These are phyloP conservation scores for Coniochaeta sp. DNA, from an alignment of 2,329 filamentous ascomycete genomes.

Conservation along the genomic window DNA sequence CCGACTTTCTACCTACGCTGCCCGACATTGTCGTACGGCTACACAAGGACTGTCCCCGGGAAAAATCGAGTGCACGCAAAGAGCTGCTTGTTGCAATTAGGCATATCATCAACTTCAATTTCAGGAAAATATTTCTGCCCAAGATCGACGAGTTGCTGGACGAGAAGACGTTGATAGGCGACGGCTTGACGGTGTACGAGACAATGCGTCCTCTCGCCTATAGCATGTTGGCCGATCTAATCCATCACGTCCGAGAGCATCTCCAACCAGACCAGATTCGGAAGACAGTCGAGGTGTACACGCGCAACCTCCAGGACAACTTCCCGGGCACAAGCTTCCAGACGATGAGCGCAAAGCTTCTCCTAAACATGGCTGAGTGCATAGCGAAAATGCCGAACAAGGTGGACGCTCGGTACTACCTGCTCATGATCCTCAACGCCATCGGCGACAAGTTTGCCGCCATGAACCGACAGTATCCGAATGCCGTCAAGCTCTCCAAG, in stretches of 20 bases:
- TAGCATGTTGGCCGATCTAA: constrained; percentile 96
- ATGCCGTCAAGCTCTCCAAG: constrained; percentile 87
- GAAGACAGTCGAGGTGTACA: constrained; percentile 95
- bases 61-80: constrained; percentile 89
- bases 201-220: constrained; percentile 93
- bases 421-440: constrained; percentile 95
- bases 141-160: constrained; percentile 95
- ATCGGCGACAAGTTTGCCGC: constrained; percentile 97
- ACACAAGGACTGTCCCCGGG: constrained; percentile 86
- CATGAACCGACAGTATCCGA: constrained; percentile 95
- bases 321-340: constrained; percentile 98
- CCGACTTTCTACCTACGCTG: constrained; percentile 78
- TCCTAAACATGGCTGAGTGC: constrained; percentile 97
- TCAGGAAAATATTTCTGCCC: constrained; percentile 84
- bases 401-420: constrained; percentile 85
- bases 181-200: constrained; percentile 93
- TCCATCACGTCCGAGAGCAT: constrained; percentile 92
- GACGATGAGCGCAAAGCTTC: constrained; percentile 96
- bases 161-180: constrained; percentile 87
- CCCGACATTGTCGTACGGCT: constrained; percentile 87
- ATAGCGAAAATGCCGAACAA: constrained; percentile 94
- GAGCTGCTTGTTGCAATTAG: constrained; percentile 93
- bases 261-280: constrained; percentile 85
- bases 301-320: constrained; percentile 88
- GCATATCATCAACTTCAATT: constrained; percentile 99